Evolutionary conservation across 2,329 filamentous ascomycete genomes (phyloP).

Genomic region (Colletotrichum somersetense): DNA sequence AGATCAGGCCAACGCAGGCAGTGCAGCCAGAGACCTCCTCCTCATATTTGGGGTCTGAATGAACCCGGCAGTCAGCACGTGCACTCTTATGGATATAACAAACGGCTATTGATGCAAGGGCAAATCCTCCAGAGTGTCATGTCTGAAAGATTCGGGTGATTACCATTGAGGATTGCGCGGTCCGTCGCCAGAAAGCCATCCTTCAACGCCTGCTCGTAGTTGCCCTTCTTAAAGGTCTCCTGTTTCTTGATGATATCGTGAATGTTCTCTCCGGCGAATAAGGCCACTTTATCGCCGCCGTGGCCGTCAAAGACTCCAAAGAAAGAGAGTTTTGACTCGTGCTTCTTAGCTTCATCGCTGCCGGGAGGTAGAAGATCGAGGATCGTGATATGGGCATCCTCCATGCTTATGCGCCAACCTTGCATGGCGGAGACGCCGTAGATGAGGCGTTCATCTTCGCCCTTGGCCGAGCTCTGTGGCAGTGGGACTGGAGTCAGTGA

Average conservation of each 20-base stretch:
- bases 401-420: conserved; percentile 99
- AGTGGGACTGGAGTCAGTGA: conserved; percentile 37
- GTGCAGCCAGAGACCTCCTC: conserved; percentile 99
- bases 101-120: background rate
- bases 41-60: conserved; percentile 91
- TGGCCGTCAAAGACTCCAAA: conserved; percentile 99
- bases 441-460: conserved; percentile 91
- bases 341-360: conserved; percentile 70
- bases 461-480: conserved; percentile 83
- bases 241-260: conserved; percentile 96
- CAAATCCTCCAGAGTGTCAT: background rate
- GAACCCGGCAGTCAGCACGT: conserved; percentile 29
- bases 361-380: conserved; percentile 81
- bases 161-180: conserved; percentile 95
- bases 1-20: conserved; percentile 90
- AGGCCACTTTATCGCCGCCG: conserved; percentile 94
- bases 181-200: conserved; percentile 98
- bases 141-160: conserved; percentile 44
- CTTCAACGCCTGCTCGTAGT: conserved; percentile 96
- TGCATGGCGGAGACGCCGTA: conserved; percentile 99
- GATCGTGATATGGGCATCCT: conserved; percentile 91
- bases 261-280: conserved; percentile 92
- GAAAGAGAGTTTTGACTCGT: conserved; percentile 85
- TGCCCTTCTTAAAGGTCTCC: conserved; percentile 89
- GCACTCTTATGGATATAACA: conserved; percentile 1